Evolutionary conservation across 208 protist species (phyloP).

Genomic region (Tritrichomonas foetus): DNA sequence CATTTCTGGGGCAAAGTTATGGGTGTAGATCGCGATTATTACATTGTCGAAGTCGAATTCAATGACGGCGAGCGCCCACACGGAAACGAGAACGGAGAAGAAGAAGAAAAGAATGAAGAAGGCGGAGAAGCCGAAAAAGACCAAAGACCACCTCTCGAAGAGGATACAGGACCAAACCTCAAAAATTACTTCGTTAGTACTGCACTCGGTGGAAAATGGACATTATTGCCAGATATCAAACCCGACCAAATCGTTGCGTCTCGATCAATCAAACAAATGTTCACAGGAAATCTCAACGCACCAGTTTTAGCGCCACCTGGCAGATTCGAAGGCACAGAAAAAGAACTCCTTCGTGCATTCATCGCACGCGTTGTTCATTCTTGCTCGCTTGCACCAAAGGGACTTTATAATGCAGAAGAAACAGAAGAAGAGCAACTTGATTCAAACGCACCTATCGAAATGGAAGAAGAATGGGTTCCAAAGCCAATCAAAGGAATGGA

Average conservation of each 20-base stretch:
- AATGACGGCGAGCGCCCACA: background rate
- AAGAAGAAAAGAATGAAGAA: background rate
- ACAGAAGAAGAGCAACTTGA: background rate
- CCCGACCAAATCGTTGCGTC: background rate
- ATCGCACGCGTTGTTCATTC: constrained; percentile 6
- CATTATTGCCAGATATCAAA: background rate
- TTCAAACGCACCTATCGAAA: background rate
- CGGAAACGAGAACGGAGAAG: background rate
- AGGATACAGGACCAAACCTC: constrained; percentile 23
- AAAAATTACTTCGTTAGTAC: constrained; percentile 24
- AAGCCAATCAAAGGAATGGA: background rate
- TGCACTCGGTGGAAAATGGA: background rate
- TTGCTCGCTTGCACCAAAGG: background rate
- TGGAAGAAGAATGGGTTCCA: background rate
- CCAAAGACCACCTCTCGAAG: background rate
- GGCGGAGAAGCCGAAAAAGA: too few relatives aligned
- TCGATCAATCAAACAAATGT: constrained; percentile 27
- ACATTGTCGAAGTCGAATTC: constrained; percentile 31
- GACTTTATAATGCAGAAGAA: constrained; percentile 4
- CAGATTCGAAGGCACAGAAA: background rate
- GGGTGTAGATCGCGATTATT: background rate
- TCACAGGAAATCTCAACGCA: background rate
- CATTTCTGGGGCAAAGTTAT: constrained; percentile 27
- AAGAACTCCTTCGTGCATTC: background rate
- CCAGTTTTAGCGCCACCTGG: background rate